A percentile compares a stretch with the other conserved stretches of the same genome.
These are phyloP conservation scores for Skeletonema grethae DNA, from an alignment of 108 stramenopile species.

Conservation along the genomic window DNA sequence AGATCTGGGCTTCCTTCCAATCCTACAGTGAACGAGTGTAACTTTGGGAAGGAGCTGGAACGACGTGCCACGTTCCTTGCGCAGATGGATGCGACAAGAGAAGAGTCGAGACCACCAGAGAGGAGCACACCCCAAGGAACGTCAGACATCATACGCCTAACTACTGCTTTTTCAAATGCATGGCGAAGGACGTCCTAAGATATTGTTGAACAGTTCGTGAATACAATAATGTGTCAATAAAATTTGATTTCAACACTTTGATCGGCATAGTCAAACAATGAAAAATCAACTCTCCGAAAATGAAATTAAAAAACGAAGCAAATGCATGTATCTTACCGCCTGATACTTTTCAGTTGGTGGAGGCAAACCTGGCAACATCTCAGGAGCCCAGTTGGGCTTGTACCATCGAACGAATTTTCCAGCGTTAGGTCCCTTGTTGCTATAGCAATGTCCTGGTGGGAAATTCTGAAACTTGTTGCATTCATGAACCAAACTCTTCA, in stretches of 20 bases:
- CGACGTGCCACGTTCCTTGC: slow-evolving; percentile 86
- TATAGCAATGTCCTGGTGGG: slow-evolving; percentile 95
- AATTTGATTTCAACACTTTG: background rate
- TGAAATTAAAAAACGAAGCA: background rate
- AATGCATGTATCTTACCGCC: slow-evolving; percentile 53
- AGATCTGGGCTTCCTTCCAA: slow-evolving; percentile 93
- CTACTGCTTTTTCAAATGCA: slow-evolving; percentile 93
- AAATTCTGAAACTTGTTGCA: slow-evolving; percentile 90
- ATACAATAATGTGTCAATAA: background rate
- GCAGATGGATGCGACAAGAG: slow-evolving; percentile 94
- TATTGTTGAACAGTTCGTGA: slow-evolving; percentile 11
- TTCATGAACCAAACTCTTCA: slow-evolving; percentile 90
- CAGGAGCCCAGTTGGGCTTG: slow-evolving; percentile 90
- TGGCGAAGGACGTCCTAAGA: slow-evolving; percentile 75
- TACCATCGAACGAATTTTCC: slow-evolving; percentile 92
- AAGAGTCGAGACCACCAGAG: slow-evolving; percentile 96
- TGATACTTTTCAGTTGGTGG: slow-evolving; percentile 71
- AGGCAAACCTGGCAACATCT: slow-evolving; percentile 79
- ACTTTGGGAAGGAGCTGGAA: slow-evolving; percentile 80
- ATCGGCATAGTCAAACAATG: slow-evolving; percentile 1
- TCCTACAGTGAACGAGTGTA: slow-evolving; percentile 97
- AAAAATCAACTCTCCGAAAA: background rate
- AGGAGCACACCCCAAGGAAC: slow-evolving; percentile 99
- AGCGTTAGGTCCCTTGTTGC: slow-evolving; percentile 77
- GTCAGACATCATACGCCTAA: slow-evolving; percentile 97